Base-by-base conservation (phyloP, 2,329 filamentous ascomycete species). In the Purpureocillium lavendulum region DNA sequence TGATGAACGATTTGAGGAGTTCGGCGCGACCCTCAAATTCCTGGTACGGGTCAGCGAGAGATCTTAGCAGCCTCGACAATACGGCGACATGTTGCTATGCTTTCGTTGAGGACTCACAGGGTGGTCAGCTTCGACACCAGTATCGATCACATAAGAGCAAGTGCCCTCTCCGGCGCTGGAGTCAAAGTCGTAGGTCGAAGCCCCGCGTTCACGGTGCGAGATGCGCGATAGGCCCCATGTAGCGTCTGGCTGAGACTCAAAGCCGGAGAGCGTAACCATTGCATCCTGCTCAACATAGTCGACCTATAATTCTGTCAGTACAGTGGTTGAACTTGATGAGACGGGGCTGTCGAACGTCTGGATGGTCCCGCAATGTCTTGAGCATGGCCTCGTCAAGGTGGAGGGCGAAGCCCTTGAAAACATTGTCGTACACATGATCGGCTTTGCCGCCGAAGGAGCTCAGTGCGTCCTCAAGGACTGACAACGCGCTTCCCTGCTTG, bases 101-200 rank as follows among this genome's bases (percentile, higher is more conserved):
- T n/a, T n/a, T n/a, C n/a, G n/a, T n/a, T n/a, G n/a, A n/a, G n/a
- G n/a, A n/a, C n/a, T n/a, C n/a, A 54, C 61, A 9, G 49, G 45
- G 46, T 65, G 62, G 4, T 46, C 47, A 4, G 47, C 30, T 17
- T 48, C 50, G 42, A 66, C 60, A 11, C 65, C 66, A 10, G 64
- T 63, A 49, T 69, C 66, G 33, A 70, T 58, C 30, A 69, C 56
- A 44, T 69, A 69, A 15, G 58, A 57, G 29, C 57, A 67, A 9
- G 60, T 59, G 12, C 57, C 61, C 28, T 49, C 46, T 17, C 60
- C 65, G 0, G 59, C 59, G 10, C 49, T 53, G 1, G 50, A 47
- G 38, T 65, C 59, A 40, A 60, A 64, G 36, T 48, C 42, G 45
- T 62, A 66, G 15, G 42, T 44, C 4, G 44, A 49, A 2, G 41